These are phyloP conservation scores for Lichtheimia hyalospora DNA, from an alignment of 371 early-diverging fungal genomes.

Conservation along the genomic window DNA sequence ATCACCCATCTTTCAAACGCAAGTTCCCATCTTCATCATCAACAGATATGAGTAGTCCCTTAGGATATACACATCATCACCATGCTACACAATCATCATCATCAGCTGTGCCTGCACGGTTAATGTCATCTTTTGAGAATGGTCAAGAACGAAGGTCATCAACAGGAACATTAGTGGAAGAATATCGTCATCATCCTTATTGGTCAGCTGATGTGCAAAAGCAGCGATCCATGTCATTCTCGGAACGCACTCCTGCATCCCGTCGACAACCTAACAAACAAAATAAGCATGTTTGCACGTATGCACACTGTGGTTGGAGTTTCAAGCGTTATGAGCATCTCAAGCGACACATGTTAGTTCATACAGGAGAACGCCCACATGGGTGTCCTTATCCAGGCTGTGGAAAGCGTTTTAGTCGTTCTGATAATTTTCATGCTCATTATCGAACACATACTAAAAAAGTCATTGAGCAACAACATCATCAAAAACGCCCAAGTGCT, in stretches of 20 bases:
- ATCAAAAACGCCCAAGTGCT: slow-evolving; percentile 3
- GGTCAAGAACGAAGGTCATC: slow-evolving; percentile 21
- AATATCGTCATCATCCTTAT: slow-evolving; percentile 28
- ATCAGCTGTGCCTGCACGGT: slow-evolving; percentile 3
- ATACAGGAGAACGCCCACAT: slow-evolving; percentile 67
- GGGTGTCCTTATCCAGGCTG: slow-evolving; percentile 68
- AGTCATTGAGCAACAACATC: slow-evolving; percentile 31
- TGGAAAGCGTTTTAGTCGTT: slow-evolving; percentile 74
- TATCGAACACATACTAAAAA: slow-evolving; percentile 55
- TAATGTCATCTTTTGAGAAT: slow-evolving; percentile 3
- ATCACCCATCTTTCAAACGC: slow-evolving; percentile 34
- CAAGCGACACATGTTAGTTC: slow-evolving; percentile 79
- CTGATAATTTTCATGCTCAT: slow-evolving; percentile 73
- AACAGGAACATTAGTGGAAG: slow-evolving; percentile 16
- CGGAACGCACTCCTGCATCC: slow-evolving; percentile 20
- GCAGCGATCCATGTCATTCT: slow-evolving; percentile 24
- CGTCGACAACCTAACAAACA: slow-evolving; percentile 36
- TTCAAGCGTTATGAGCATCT: slow-evolving; percentile 86
- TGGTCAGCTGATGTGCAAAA: slow-evolving; percentile 22
- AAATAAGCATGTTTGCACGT: slow-evolving; percentile 56
- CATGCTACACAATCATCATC: slow-evolving; percentile 2
- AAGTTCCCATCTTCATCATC: slow-evolving; percentile 24
- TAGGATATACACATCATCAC: slow-evolving; percentile 8
- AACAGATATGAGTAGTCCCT: not conserved
- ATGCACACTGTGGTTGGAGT: slow-evolving; percentile 59